Percentiles rank a stretch among this genome's conserved stretches.
These are phyloP conservation scores for Trifolium fragiferum DNA, from an alignment of 306 rosid species.

Conservation along the genomic window DNA sequence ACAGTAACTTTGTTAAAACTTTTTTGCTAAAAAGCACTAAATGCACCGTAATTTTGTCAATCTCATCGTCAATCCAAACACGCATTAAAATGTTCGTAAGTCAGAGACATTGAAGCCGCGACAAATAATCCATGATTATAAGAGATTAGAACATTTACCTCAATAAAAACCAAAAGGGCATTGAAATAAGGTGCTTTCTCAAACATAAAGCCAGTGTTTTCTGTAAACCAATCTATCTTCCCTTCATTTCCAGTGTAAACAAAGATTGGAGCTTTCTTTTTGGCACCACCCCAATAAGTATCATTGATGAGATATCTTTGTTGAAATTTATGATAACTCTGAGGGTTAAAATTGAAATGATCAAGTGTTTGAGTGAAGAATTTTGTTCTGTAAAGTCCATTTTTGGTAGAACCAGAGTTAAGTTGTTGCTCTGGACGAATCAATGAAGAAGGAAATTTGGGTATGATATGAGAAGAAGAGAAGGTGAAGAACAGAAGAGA, in stretches of 20 bases:
- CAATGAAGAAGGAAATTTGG: slow-evolving; percentile 59
- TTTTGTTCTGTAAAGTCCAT: slow-evolving; percentile 52
- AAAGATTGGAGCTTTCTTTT: slow-evolving; percentile 74
- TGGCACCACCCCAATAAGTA: slow-evolving; percentile 82
- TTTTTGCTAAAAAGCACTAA: not conserved
- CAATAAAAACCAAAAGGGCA: slow-evolving; percentile 83
- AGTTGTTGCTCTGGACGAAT: slow-evolving; percentile 46
- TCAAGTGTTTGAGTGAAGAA: slow-evolving; percentile 88
- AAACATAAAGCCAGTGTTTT: slow-evolving; percentile 79
- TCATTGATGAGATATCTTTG: slow-evolving; percentile 82
- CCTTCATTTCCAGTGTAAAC: slow-evolving; percentile 97
- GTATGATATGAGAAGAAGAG: slow-evolving; percentile 36
- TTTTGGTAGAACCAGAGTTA: slow-evolving; percentile 36
- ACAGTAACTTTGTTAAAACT: not conserved
- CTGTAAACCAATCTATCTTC: slow-evolving; percentile 78
- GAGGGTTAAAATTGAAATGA: slow-evolving; percentile 79
- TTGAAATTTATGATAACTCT: slow-evolving; percentile 70
- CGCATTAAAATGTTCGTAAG: too few relatives aligned
- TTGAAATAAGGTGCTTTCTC: slow-evolving; percentile 74
- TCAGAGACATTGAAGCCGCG: too few relatives aligned
- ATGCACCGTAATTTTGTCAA: not conserved
- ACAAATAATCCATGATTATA: too few relatives aligned
- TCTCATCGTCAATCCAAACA: not conserved
- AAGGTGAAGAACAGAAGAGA: slow-evolving; percentile 21
- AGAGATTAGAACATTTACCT: slow-evolving; percentile 54